These are phyloP conservation scores for Fistulina hepatica DNA, from an alignment of 1,284 basidiomycete genomes.

Conservation along the genomic window DNA sequence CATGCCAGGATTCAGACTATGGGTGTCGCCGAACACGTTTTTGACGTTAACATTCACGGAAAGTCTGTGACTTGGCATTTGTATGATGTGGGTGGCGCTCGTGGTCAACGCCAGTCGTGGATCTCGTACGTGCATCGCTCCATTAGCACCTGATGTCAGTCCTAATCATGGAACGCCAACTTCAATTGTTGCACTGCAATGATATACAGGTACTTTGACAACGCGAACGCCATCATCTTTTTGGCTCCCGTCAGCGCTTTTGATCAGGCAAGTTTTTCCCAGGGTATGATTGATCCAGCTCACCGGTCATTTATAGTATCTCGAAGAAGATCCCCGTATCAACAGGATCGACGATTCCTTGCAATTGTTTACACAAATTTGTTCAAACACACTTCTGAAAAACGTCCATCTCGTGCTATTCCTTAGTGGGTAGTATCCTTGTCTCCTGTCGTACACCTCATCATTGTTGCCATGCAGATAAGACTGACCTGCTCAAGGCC, in stretches of 20 bases:
- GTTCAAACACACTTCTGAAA: constrained; percentile 68
- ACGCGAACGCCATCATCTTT: constrained; percentile 79
- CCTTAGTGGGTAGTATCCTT: constrained; percentile 42
- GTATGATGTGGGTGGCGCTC: constrained; percentile 72
- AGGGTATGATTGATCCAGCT: constrained; percentile 7
- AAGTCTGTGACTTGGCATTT: constrained; percentile 69
- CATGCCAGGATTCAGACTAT: constrained; percentile 78
- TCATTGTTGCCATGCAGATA: constrained; percentile 35
- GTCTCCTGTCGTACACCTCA: constrained; percentile 1
- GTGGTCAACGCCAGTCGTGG: constrained; percentile 77
- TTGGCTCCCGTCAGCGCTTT: constrained; percentile 80
- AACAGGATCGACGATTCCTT: constrained; percentile 78
- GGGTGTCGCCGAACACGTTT: constrained; percentile 71
- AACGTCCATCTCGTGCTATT: constrained; percentile 70
- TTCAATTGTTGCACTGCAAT: constrained; percentile 21
- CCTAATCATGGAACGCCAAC: not conserved
- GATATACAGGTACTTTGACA: constrained; percentile 61
- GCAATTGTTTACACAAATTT: constrained; percentile 74
- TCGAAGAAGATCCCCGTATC: constrained; percentile 72
- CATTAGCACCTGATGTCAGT: not conserved
- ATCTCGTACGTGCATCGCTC: constrained; percentile 32
- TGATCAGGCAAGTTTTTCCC: constrained; percentile 48
- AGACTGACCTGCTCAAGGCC: constrained; percentile 61
- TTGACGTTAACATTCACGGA: constrained; percentile 63
- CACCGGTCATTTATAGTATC: constrained; percentile 38